Evolutionary conservation across 2,329 filamentous ascomycete species (phyloP), one percentile per base, ranked within the genome.

Genomic region (Alternaria incomplexa): DNA sequence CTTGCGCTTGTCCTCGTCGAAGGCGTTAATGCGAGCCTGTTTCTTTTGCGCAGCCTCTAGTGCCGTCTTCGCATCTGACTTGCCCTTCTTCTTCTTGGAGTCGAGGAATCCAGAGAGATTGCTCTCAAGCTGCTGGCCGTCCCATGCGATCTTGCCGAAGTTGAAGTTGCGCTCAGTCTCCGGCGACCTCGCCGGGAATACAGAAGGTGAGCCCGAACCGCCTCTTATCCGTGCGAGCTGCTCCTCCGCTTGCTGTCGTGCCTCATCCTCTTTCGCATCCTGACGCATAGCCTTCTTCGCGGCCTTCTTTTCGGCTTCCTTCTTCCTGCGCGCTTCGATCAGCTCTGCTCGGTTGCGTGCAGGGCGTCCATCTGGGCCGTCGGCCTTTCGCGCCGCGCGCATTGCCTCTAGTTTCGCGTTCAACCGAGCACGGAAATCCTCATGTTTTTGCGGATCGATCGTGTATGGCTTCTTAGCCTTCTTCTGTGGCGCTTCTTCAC

Each of bases 61-160:
- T 7, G 94, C 93, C 2, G 93, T 93, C 77, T 92, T 92, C 50
- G 92, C 85, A 79, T 99, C 96, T 61, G 90, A 91, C 2, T 93
- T 91, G 0, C 94, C 94, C 81, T 92, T 93, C 80, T 89, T 90
- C 82, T 91, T 93, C 74, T 87, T 87, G 64, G 88, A 86, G 57
- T 90, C 90, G 15, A 92, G 81, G 17, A 91, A 82, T 46, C 82
- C 83, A 6, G 84, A 83, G 17, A 92, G 85, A 61, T 90, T 89
- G 64, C 92, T 87, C 54, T 95, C 92, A 52, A 96, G 85, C 66
- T 91, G 87, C 55, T 93, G 87, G 43, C 95, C 95, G 76, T 98
- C 95, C 78, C 98, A 99, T 11, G 93, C 89, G n/a, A 99, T 89
- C 36, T 93, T 90, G 30, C 94, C 93, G 79, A 98, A 99, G 6